Evolutionary conservation across 148 eudicot species (phyloP).

Genomic region (Cornus controversa): DNA sequence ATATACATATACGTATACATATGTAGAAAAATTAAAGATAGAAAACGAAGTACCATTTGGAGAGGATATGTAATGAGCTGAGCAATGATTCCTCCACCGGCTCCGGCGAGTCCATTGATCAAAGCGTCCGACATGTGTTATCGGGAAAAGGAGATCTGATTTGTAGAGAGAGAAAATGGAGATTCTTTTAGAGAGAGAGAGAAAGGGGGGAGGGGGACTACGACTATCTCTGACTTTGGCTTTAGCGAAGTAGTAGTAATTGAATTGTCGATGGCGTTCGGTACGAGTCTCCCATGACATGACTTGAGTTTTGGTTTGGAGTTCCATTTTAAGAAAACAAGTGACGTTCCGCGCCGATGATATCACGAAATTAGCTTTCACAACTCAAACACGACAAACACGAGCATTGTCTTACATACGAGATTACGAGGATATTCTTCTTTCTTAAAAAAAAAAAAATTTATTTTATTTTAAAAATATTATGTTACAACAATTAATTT

Average conservation of each 20-base stretch:
- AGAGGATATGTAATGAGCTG: slow-evolving; percentile 96
- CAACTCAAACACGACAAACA: too few relatives aligned
- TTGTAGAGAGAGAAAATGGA: neutral
- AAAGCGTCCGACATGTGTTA: slow-evolving; percentile 80
- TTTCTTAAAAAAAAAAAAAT: too few relatives aligned
- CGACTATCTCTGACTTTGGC: slow-evolving; percentile 17
- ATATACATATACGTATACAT: neutral
- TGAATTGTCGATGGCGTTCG: neutral
- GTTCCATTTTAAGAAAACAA: neutral
- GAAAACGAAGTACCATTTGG: slow-evolving; percentile 64
- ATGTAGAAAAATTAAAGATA: neutral
- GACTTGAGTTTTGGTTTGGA: neutral
- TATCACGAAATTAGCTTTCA: too few relatives aligned
- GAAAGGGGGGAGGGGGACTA: neutral
- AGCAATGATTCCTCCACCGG: slow-evolving; percentile 98
- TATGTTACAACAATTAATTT: too few relatives aligned
- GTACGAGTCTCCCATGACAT: neutral
- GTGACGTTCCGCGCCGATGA: too few relatives aligned
- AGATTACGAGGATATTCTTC: too few relatives aligned
- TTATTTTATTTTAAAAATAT: too few relatives aligned
- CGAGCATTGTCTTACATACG: too few relatives aligned
- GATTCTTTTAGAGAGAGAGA: slow-evolving; percentile 4
- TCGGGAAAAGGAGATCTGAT: neutral
- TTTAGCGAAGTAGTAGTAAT: slow-evolving; percentile 1
- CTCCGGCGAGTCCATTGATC: slow-evolving; percentile 94